Evolutionary conservation across 169 alveolate species (phyloP), one percentile per base, ranked within the genome.

Genomic region (Toxoplasma gondii): DNA sequence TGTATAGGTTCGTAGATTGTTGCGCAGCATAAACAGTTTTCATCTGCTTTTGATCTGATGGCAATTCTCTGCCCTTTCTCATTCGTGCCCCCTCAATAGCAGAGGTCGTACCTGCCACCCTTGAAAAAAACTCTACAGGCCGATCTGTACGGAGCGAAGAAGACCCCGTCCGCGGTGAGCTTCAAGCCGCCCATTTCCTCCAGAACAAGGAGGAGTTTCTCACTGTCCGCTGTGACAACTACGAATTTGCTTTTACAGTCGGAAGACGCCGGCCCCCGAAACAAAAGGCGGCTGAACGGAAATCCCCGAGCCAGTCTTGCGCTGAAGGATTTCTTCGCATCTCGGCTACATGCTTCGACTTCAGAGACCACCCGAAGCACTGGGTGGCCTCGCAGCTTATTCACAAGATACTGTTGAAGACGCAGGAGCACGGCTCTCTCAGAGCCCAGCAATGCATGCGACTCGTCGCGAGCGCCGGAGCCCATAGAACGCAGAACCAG

Each of bases 131-230:
- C 34, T 54, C 83, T 88, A 49, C 92, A 88, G 19, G 81, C 24
- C 54, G 69, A 31, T 88, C 92, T 54, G 83, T 45, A 88, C 29
- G 92, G 81, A n/a, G 92, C 78, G 83, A 38, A 78, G 86, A 78
- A 78, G 27, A 78, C 86, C 44, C 86, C 86, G 45, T 38, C n/a
- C 27, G 29, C 43, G 12, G 45, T 36, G n/a, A 78, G 64, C 92
- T 88, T 88, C 82, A 67, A 45, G 36, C 92, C 92, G 17, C 92
- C 92, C 38, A 58, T 64, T 58, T 88, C 92, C 38, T 88, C 92
- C 7, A 88, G 92, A 31, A 88, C 81, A 38, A 88, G 92, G 24
- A 88, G 83, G 58, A 88, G 92, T 49, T 67, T 29, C 31, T 88
- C 83, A 0, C 84, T 43, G 34, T 88, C 92, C 83, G 81, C 92